A percentile compares a stretch with the other conserved stretches of the same genome.
phyloP scores from a whole-genome alignment of 2,329 filamentous ascomycete genomes.

The Hypomyces perniciosus region DNA sequence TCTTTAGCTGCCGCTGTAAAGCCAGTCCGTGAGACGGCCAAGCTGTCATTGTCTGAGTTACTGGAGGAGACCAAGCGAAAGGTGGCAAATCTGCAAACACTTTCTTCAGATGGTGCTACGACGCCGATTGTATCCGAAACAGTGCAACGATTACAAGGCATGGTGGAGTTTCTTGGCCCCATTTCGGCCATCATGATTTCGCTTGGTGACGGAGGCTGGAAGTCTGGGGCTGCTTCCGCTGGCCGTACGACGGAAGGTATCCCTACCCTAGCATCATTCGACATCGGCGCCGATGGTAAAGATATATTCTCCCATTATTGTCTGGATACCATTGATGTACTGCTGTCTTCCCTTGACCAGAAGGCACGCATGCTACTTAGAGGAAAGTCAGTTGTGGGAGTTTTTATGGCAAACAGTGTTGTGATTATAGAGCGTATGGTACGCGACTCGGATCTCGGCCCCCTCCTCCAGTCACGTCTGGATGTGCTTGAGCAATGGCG shows the following conservation, averaged over 20 bases:
- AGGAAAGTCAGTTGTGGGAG: slow-evolving; percentile 71
- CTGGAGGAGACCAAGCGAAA: slow-evolving; percentile 76
- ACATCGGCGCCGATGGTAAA: slow-evolving; percentile 81
- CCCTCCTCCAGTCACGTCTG: slow-evolving; percentile 62
- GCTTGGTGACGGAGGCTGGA: slow-evolving; percentile 89
- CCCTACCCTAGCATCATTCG: slow-evolving; percentile 70
- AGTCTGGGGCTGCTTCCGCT: slow-evolving; percentile 43
- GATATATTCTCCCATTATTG: slow-evolving; percentile 88
- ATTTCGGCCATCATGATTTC: slow-evolving; percentile 88
- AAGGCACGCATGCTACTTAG: slow-evolving; percentile 70
- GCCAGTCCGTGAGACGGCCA: slow-evolving; percentile 86
- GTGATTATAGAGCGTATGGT: slow-evolving; percentile 81
- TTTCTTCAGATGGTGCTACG: slow-evolving; percentile 74
- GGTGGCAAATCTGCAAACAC: slow-evolving; percentile 55
- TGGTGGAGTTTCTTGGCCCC: slow-evolving; percentile 80
- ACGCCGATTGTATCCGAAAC: slow-evolving; percentile 75
- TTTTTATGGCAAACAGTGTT: slow-evolving; percentile 87
- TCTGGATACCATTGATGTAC: slow-evolving; percentile 76
- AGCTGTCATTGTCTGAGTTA: slow-evolving; percentile 74
- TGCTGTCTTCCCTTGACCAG: slow-evolving; percentile 68
- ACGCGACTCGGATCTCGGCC: slow-evolving; percentile 68
- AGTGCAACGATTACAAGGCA: slow-evolving; percentile 77
- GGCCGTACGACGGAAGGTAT: slow-evolving; percentile 57
- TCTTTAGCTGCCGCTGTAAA: slow-evolving; percentile 80
- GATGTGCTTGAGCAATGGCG: slow-evolving; percentile 73